These are phyloP conservation scores for Russula olivacea DNA, from an alignment of 768 basidiomycete species.

Conservation along the genomic window DNA sequence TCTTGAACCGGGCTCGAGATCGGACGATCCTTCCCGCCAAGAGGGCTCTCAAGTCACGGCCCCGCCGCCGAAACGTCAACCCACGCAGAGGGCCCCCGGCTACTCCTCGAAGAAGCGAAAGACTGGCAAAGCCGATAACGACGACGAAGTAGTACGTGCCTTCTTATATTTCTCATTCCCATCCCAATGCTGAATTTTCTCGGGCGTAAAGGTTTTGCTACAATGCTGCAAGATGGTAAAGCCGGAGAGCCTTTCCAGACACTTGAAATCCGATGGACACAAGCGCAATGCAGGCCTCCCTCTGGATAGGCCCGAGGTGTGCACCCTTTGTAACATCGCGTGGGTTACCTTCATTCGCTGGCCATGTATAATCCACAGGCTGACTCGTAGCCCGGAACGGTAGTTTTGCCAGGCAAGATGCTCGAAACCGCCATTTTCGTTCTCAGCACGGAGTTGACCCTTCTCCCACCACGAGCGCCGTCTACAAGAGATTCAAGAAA, in stretches of 20 bases:
- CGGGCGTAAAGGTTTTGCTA: slow-evolving; percentile 3
- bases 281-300: slow-evolving; percentile 20
- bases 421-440: slow-evolving; percentile 20
- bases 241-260: slow-evolving; percentile 19
- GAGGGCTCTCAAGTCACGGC: background rate
- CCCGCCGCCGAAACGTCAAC: background rate
- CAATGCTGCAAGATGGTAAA: slow-evolving; percentile 20
- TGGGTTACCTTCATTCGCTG: background rate
- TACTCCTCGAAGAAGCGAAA: slow-evolving; percentile 7
- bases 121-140: background rate
- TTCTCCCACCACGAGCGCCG: background rate
- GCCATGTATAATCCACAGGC: too few relatives aligned
- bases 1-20: background rate
- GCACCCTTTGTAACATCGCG: slow-evolving; percentile 19
- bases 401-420: slow-evolving; percentile 21
- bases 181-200: background rate
- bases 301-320: slow-evolving; percentile 16
- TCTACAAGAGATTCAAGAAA: background rate
- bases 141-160: slow-evolving; percentile 8
- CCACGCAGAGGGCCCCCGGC: background rate
- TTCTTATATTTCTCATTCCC: background rate
- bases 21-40: background rate
- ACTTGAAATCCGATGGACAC: slow-evolving; percentile 19
- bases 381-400: background rate
- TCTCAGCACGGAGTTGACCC: slow-evolving; percentile 8